Evolutionary conservation across 1,139 yeast species (phyloP).

Genomic region (Scheffersomyces parashehatae): DNA sequence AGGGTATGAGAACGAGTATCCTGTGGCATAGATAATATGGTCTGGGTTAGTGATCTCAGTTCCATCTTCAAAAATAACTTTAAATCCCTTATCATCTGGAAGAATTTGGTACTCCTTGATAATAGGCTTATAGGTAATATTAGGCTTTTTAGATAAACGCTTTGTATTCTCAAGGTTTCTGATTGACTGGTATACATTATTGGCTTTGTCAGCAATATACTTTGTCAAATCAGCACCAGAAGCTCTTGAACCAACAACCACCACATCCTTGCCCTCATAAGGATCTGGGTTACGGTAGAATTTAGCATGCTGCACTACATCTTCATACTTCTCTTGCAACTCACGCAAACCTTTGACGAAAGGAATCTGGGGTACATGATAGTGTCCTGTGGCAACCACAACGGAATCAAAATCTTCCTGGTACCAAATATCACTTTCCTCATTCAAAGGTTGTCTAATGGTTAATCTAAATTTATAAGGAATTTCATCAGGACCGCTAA

Average conservation of each 20-base stretch:
- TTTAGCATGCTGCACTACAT: slow-evolving; percentile 41
- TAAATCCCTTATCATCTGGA: slow-evolving; percentile 16
- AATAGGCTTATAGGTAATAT: slow-evolving; percentile 24
- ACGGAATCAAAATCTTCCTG: slow-evolving; percentile 49
- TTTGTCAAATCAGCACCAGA: slow-evolving; percentile 44
- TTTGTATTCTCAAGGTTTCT: slow-evolving; percentile 19
- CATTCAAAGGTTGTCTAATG: slow-evolving; percentile 24
- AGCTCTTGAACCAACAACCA: slow-evolving; percentile 47
- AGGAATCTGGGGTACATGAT: slow-evolving; percentile 52
- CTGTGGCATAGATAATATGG: slow-evolving; percentile 44
- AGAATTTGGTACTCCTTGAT: slow-evolving; percentile 22
- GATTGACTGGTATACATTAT: slow-evolving; percentile 29
- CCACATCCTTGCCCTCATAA: slow-evolving; percentile 30
- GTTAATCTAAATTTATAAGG: slow-evolving; percentile 32
- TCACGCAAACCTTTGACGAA: slow-evolving; percentile 39
- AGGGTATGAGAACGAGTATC: slow-evolving; percentile 46
- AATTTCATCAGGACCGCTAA: slow-evolving; percentile 8
- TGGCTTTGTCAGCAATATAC: slow-evolving; percentile 24
- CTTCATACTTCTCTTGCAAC: slow-evolving; percentile 27
- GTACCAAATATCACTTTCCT: slow-evolving; percentile 31
- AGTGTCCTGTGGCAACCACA: slow-evolving; percentile 57
- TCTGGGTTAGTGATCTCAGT: slow-evolving; percentile 30
- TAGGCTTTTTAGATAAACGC: slow-evolving; percentile 15
- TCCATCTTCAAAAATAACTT: slow-evolving; percentile 32
- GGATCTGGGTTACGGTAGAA: slow-evolving; percentile 29